A percentile compares a stretch with the other conserved stretches of the same genome.
These are phyloP conservation scores for Monilinia polystroma DNA, from an alignment of 2,329 filamentous ascomycete genomes.

Conservation along the genomic window DNA sequence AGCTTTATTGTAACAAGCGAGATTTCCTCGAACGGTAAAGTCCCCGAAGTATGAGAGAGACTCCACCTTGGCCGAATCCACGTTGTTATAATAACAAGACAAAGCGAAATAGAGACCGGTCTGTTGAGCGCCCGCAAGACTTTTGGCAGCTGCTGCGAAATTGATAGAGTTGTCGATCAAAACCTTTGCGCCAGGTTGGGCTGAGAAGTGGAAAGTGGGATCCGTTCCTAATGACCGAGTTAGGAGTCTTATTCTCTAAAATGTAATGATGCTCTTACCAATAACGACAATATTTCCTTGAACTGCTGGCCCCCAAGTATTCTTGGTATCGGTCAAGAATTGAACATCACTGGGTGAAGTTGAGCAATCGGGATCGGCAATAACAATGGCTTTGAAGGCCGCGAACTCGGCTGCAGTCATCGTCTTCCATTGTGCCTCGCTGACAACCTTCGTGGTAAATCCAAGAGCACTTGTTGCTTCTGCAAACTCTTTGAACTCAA, in stretches of 20 bases:
- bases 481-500: constrained; percentile 38
- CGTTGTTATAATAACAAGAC: constrained; percentile 45
- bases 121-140: constrained; percentile 27
- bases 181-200: constrained; percentile 39
- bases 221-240: constrained; percentile 37
- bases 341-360: constrained; percentile 38
- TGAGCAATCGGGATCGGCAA: constrained; percentile 44
- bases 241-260: not conserved
- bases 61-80: constrained; percentile 34
- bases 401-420: constrained; percentile 47
- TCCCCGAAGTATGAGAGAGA: constrained; percentile 42
- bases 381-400: constrained; percentile 47
- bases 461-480: constrained; percentile 30
- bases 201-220: constrained; percentile 28
- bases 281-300: constrained; percentile 46
- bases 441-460: constrained; percentile 41
- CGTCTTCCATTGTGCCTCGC: constrained; percentile 42
- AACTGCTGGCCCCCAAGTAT: constrained; percentile 44
- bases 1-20: constrained; percentile 45
- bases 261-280: constrained; percentile 32
- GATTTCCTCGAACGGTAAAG: constrained; percentile 44
- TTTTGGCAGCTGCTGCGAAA: constrained; percentile 40
- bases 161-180: constrained; percentile 45
- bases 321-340: constrained; percentile 44
- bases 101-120: constrained; percentile 46